A percentile compares a stretch with the other conserved stretches of the same genome.
These are phyloP conservation scores for Phytophthora syringae DNA, from an alignment of 352 stramenopile genomes.

Conservation along the genomic window DNA sequence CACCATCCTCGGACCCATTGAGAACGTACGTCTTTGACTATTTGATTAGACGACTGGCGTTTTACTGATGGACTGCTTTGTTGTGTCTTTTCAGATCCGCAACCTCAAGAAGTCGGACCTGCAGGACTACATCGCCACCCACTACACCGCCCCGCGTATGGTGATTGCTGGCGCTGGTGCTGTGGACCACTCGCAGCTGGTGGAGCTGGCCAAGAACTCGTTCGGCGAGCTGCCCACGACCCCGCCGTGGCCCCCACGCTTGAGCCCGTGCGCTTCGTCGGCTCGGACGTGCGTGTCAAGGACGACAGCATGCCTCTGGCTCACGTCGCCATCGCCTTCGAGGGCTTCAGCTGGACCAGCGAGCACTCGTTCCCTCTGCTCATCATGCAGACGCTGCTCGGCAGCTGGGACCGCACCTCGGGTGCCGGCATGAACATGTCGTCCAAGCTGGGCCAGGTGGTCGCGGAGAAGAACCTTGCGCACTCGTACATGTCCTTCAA, in stretches of 20 bases:
- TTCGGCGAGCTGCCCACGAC: slow-evolving; percentile 95
- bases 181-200: slow-evolving; percentile 97
- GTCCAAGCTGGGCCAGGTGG: slow-evolving; percentile 96
- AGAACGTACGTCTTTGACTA: slow-evolving; percentile 97
- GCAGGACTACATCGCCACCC: slow-evolving; percentile 98
- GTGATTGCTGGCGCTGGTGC: slow-evolving; percentile 98
- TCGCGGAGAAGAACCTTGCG: slow-evolving; percentile 96
- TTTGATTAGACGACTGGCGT: not conserved
- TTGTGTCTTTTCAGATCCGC: slow-evolving; percentile 59
- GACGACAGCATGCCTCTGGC: slow-evolving; percentile 90
- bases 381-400: slow-evolving; percentile 96
- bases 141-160: slow-evolving; percentile 99
- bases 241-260: slow-evolving; percentile 73
- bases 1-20: slow-evolving; percentile 98
- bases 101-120: slow-evolving; percentile 96
- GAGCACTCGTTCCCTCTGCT: slow-evolving; percentile 99
- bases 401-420: slow-evolving; percentile 92
- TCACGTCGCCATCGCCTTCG: slow-evolving; percentile 98
- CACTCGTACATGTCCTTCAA: slow-evolving; percentile 99
- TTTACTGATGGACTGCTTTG: slow-evolving; percentile 7
- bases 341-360: slow-evolving; percentile 98
- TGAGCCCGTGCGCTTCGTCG: slow-evolving; percentile 85
- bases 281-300: slow-evolving; percentile 93
- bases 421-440: slow-evolving; percentile 95
- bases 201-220: slow-evolving; percentile 96